phyloP scores from a whole-genome alignment of 805 yeast genomes.

The Blastobotrys peoriensis region DNA sequence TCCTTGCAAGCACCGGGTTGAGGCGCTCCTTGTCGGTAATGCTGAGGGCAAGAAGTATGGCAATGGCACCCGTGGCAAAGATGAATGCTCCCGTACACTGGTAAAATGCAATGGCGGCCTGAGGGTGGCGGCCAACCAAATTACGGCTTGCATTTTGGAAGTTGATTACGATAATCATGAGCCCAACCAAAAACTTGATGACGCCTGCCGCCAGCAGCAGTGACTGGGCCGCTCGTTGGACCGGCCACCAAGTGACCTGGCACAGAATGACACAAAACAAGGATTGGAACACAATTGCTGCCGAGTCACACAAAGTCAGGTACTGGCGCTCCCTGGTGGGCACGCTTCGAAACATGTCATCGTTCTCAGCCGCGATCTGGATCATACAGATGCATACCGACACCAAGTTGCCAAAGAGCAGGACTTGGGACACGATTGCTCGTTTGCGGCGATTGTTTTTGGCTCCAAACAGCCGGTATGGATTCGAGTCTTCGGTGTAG shows the following conservation, averaged over 20 bases:
- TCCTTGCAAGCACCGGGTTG: neutral
- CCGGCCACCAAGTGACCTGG: conserved; percentile 7
- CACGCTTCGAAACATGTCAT: neutral
- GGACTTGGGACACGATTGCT: neutral
- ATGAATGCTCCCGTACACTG: conserved; percentile 16
- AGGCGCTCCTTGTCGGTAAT: conserved; percentile 4
- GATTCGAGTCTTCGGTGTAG: neutral
- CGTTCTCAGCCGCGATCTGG: neutral
- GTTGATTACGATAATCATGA: conserved; percentile 6
- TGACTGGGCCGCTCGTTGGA: conserved; percentile 1
- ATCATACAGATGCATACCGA: neutral
- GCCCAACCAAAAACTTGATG: conserved; percentile 4
- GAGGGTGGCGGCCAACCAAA: neutral
- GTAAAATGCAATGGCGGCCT: neutral
- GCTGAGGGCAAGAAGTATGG: conserved; percentile 8
- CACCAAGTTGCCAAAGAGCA: neutral
- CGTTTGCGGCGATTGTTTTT: neutral
- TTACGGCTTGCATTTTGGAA: conserved; percentile 1
- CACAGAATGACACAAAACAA: conserved; percentile 5
- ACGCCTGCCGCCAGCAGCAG: conserved; percentile 1
- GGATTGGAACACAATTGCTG: neutral
- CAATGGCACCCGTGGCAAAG: conserved; percentile 19
- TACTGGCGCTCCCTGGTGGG: neutral
- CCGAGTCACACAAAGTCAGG: neutral
- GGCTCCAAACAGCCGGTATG: neutral